phyloP scores from a whole-genome alignment of 495 filamentous ascomycete genomes.

The Aspergillus avenaceus region DNA sequence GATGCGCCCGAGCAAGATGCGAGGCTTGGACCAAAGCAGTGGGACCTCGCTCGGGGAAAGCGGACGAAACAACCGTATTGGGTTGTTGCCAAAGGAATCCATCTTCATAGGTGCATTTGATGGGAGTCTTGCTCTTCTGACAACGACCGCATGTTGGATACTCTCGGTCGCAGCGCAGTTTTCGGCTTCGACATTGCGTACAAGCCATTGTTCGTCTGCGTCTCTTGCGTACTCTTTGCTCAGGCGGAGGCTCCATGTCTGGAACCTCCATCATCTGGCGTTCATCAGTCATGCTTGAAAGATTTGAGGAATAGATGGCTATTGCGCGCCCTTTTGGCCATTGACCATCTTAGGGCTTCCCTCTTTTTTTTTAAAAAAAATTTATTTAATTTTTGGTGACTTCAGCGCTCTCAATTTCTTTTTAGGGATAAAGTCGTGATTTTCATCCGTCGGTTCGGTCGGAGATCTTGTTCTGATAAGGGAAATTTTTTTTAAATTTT shows the following conservation, averaged over 20 bases:
- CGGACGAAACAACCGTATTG: conserved; percentile 27
- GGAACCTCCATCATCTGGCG: not conserved
- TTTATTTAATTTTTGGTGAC: too few relatives aligned
- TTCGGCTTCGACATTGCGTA: conserved; percentile 58
- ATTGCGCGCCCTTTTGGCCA: not conserved
- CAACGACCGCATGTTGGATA: conserved; percentile 64
- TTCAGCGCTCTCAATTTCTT: too few relatives aligned
- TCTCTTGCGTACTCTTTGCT: conserved; percentile 35
- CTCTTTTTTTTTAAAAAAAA: not conserved
- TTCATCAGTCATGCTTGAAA: conserved; percentile 8
- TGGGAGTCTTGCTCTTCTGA: conserved; percentile 43
- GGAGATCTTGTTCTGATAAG: not conserved
- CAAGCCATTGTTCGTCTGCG: conserved; percentile 40
- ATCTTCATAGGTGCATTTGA: conserved; percentile 43
- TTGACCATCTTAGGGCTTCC: not conserved
- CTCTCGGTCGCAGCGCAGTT: conserved; percentile 65
- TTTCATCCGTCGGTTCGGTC: not conserved
- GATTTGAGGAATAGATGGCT: not conserved
- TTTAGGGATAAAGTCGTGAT: not conserved
- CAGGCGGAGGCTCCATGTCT: conserved; percentile 8
- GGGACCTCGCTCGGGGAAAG: conserved; percentile 28
- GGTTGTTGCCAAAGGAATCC: conserved; percentile 47
- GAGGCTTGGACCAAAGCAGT: conserved; percentile 13
- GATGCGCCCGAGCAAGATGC: conserved; percentile 24
- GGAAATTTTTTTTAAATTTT: not conserved